Conservation (phyloP, 495 filamentous ascomycete genomes). For the Sabuloglossum arenarium region DNA sequence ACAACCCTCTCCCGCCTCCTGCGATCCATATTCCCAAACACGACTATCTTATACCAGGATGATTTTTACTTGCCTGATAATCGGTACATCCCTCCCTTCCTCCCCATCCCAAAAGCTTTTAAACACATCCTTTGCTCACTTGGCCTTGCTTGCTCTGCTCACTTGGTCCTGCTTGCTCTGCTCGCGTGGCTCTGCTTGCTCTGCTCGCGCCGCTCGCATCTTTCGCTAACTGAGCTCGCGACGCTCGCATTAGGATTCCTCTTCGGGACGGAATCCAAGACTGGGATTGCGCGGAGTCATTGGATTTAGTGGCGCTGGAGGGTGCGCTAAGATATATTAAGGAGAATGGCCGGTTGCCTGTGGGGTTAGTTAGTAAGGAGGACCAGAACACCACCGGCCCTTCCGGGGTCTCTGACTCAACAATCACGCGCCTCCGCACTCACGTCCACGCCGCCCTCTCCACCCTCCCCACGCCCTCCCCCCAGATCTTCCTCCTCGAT, state of each 20-base stretch:
- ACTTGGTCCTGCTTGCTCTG: too few relatives aligned
- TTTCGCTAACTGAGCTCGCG: not conserved
- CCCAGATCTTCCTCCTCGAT: slow-evolving; percentile 40
- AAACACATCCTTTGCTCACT: too few relatives aligned
- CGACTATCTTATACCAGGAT: slow-evolving; percentile 3
- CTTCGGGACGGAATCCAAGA: not conserved
- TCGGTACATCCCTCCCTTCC: not conserved
- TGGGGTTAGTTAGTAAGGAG: slow-evolving; percentile 46
- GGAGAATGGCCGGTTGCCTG: slow-evolving; percentile 9
- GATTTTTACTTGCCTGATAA: slow-evolving; percentile 4
- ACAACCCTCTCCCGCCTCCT: slow-evolving; percentile 4
- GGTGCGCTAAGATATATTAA: not conserved
- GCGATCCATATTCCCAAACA: slow-evolving; percentile 3
- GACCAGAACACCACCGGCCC: slow-evolving; percentile 45
- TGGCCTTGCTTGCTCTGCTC: too few relatives aligned
- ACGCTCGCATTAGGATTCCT: not conserved
- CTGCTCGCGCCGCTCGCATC: too few relatives aligned
- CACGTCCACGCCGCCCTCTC: slow-evolving; percentile 19
- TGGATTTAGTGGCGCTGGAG: not conserved
- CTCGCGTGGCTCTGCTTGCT: too few relatives aligned
- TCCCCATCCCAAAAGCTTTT: not conserved
- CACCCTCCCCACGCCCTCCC: slow-evolving; percentile 12
- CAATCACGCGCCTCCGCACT: slow-evolving; percentile 18
- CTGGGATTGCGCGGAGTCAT: slow-evolving; percentile 4
- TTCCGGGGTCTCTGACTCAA: slow-evolving; percentile 21